Evolutionary conservation across 2,329 filamentous ascomycete species (phyloP), one percentile per base, ranked within the genome.

Genomic region (Alternaria incomplexa): DNA sequence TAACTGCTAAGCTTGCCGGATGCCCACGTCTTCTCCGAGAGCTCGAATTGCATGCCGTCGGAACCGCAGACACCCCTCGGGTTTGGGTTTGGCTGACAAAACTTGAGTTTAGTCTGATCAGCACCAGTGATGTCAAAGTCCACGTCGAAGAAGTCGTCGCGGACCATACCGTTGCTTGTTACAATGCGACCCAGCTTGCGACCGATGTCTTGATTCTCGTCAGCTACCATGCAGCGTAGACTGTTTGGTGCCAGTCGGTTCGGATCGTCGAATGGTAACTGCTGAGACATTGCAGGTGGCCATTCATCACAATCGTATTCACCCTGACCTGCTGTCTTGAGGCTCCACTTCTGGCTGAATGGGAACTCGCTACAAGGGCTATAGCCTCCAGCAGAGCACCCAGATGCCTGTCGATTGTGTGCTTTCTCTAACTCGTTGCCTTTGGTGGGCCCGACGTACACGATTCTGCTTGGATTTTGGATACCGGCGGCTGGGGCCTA

Each of bases 311-410:
- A 60, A 58, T 64, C 22, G 40, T 30, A 59, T n/a, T 51, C 17
- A 36, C 11, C 9, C 17, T 0, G 48, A 36, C 28, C 50, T 56
- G 47, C 23, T n/a, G 32, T 40, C 40, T 58, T 48, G 32, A 56
- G 20, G 45, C 47, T 63, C 32, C 58, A 64, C 45, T 59, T 60
- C 59, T 68, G 64, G 46, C 66, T 68, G 58, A 68, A 68, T 0
- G 66, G 64, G 47, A 63, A 68, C 45, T 56, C 50, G 11, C 54
- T 13, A 36, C 28, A 48, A n/a, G 52, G 43, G 26, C 36, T 61
- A 13, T 57, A 5, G n/a, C 56, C 57, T 36, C 45, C 13, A 51
- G 48, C 28, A 36, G 48, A 51, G 45, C 61, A 68, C 13, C 66
- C 61, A 15, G 64, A 64, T 46, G 62, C 62, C 10, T 30, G n/a